phyloP scores from a whole-genome alignment of 75 land plant species.

The Pinus tabuliformis region DNA sequence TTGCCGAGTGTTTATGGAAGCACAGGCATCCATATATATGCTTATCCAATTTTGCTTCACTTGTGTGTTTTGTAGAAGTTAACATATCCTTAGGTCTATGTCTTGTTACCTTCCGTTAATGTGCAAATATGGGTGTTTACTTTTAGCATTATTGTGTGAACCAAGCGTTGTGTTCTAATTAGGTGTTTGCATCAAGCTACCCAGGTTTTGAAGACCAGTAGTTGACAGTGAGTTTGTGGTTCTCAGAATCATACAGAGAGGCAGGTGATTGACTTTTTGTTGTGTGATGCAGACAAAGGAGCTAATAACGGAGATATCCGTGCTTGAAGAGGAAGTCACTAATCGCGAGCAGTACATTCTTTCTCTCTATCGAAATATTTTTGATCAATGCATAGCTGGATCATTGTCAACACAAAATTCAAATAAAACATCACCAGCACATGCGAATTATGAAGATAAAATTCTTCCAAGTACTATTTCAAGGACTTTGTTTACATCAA shows the following conservation, averaged over 20 bases:
- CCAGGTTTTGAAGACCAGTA: neutral
- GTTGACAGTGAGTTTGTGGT: neutral
- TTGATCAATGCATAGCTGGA: conserved; percentile 60
- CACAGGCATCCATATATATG: neutral
- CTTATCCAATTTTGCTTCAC: neutral
- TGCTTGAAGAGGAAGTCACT: conserved; percentile 89
- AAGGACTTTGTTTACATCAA: conserved; percentile 60
- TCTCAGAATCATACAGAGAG: neutral
- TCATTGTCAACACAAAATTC: conserved; percentile 56
- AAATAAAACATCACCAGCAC: conserved; percentile 47
- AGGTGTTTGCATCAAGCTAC: neutral
- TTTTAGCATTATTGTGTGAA: neutral
- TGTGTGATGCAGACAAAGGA: conserved; percentile 61
- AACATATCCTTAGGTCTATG: neutral
- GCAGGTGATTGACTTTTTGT: conserved; percentile 1
- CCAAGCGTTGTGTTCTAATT: neutral
- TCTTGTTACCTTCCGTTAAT: neutral
- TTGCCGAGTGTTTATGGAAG: neutral
- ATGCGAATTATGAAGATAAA: conserved; percentile 29
- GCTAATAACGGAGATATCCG: conserved; percentile 79
- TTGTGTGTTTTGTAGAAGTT: neutral
- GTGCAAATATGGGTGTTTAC: neutral
- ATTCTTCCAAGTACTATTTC: conserved; percentile 63
- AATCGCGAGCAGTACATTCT: conserved; percentile 91
- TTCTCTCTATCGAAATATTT: conserved; percentile 80